A percentile compares a stretch with the other conserved stretches of the same genome.
phyloP scores from a whole-genome alignment of 345 rosid genomes.

The Raphanus sativus region DNA sequence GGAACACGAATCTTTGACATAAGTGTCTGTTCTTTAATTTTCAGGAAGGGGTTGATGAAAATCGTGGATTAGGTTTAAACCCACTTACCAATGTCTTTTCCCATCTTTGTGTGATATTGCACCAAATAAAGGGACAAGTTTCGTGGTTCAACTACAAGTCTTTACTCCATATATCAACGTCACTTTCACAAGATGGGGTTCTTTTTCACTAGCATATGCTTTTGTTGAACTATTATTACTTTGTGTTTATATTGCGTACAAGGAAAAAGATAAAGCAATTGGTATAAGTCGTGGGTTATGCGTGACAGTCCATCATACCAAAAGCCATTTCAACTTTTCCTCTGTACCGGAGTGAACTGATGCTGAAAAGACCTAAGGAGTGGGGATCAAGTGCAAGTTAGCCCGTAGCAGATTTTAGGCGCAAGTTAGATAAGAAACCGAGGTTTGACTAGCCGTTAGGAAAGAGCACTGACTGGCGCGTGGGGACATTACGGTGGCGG shows the following conservation, averaged over 20 bases:
- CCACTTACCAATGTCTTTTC: slow-evolving; percentile 31
- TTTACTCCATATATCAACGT: slow-evolving; percentile 24
- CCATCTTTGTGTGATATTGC: slow-evolving; percentile 31
- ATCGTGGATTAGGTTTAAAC: slow-evolving; percentile 34
- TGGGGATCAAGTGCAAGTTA: slow-evolving; percentile 31
- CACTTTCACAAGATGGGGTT: slow-evolving; percentile 22
- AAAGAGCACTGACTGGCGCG: neutral
- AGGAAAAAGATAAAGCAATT: slow-evolving; percentile 5
- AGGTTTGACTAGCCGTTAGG: slow-evolving; percentile 35
- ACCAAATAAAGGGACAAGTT: slow-evolving; percentile 20
- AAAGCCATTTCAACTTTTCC: slow-evolving; percentile 27
- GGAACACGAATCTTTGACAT: slow-evolving; percentile 37
- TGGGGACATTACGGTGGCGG: slow-evolving; percentile 16
- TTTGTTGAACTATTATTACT: slow-evolving; percentile 1
- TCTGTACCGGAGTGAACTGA: slow-evolving; percentile 29
- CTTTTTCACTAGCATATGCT: slow-evolving; percentile 1
- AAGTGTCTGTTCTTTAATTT: slow-evolving; percentile 22
- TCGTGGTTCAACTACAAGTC: slow-evolving; percentile 34
- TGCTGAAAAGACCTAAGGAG: slow-evolving; percentile 6
- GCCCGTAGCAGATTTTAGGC: neutral
- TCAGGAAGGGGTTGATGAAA: slow-evolving; percentile 7
- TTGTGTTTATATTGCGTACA: slow-evolving; percentile 15
- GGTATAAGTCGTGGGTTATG: slow-evolving; percentile 29
- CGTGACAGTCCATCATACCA: slow-evolving; percentile 36
- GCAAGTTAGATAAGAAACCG: neutral